Evolutionary conservation across 495 filamentous ascomycete species (phyloP), one percentile per base, ranked within the genome.

Genomic region (Talaromyces stipitatus): DNA sequence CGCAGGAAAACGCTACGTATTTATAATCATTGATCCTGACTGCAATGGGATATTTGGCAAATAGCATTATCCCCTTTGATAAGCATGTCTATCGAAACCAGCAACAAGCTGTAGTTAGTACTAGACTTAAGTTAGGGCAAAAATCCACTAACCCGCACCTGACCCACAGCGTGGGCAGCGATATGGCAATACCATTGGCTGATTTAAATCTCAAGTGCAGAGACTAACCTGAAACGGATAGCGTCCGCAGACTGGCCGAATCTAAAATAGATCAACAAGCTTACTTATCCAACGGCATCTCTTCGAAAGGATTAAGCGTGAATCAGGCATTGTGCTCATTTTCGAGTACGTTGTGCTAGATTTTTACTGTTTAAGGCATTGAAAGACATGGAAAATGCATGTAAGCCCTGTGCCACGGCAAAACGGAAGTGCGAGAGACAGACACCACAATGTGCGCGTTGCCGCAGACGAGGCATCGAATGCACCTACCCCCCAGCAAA

Each of bases 361-460:
- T 20, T 47, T 4, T n/a, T n/a, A 12, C 41, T 16, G 20, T 23
- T 9, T 4, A n/a, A 26, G 5, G 9, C 2, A 12, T 9, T 26
- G 24, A 20, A 16, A 11, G 12, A 1, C 10, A 47, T 47, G 43
- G 43, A 47, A 6, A 47, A 26, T 9, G 43, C 43, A 18, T 47
- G 43, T 26, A 47, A 11, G 43, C 12, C 43, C 22, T 53, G 50
- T 16, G 50, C 50, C 14, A 4, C 23, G 16, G 14, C 26, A 53
- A 32, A 32, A 24, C 50, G 28, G 32, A 53, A 70, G 69, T 7
- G 62, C 61, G 14, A 55, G 66, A 33, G 50, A 47, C 43, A 47
- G 10, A 20, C 18, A 5, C 43, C 43, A 47, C 43, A 47, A 20
- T 47, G 43, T 26, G 18, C 43, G 43, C 43, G 43, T 14, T 47